Evolutionary conservation across 306 rosid species (phyloP).

Genomic region (Rosa persica): DNA sequence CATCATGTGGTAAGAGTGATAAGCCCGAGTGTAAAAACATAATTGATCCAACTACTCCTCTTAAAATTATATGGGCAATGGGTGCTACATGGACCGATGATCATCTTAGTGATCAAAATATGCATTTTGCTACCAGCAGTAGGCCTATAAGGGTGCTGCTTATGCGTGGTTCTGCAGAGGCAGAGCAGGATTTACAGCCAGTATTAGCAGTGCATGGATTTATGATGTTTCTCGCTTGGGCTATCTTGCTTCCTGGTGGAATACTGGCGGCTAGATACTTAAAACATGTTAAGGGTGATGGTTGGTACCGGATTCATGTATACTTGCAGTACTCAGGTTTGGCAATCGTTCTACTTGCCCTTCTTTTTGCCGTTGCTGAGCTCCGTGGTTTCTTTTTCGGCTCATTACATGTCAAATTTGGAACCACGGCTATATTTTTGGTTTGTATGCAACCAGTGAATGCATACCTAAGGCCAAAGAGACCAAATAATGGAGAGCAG

Average conservation of each 20-base stretch:
- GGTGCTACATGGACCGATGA: slow-evolving; percentile 73
- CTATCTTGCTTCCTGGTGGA: slow-evolving; percentile 89
- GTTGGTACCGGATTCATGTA: slow-evolving; percentile 87
- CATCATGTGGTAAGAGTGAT: slow-evolving; percentile 46
- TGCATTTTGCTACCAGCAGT: slow-evolving; percentile 80
- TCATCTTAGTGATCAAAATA: slow-evolving; percentile 61
- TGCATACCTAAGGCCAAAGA: slow-evolving; percentile 66
- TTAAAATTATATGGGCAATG: slow-evolving; percentile 95
- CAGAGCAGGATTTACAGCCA: slow-evolving; percentile 87
- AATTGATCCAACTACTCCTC: slow-evolving; percentile 78
- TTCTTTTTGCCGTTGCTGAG: slow-evolving; percentile 93
- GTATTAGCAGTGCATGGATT: slow-evolving; percentile 92
- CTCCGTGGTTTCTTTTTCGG: slow-evolving; percentile 73
- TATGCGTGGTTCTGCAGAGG: slow-evolving; percentile 87
- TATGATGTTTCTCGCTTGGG: slow-evolving; percentile 98
- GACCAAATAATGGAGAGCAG: slow-evolving; percentile 53
- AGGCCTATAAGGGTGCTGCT: slow-evolving; percentile 69
- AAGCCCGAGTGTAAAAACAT: slow-evolving; percentile 73
- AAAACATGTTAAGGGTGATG: slow-evolving; percentile 89
- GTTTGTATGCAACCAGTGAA: slow-evolving; percentile 72
- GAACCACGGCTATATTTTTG: slow-evolving; percentile 61
- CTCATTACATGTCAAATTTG: slow-evolving; percentile 77
- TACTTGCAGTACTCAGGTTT: slow-evolving; percentile 93
- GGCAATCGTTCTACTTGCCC: slow-evolving; percentile 68
- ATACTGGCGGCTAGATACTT: slow-evolving; percentile 79